These are phyloP conservation scores for Wickerhamomyces mucosus DNA, from an alignment of 805 yeast genomes.

Conservation along the genomic window DNA sequence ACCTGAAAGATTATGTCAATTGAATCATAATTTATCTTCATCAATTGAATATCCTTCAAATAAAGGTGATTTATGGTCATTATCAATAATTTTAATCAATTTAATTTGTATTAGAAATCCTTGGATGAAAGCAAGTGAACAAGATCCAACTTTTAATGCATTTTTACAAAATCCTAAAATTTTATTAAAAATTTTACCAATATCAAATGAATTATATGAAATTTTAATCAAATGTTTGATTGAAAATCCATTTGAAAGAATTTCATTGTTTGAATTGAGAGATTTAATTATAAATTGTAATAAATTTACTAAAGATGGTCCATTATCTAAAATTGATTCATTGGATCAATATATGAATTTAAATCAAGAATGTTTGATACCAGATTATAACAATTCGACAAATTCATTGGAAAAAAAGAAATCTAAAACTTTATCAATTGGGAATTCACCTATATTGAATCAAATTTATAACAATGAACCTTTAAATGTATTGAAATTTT, in stretches of 20 bases:
- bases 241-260: constrained; percentile 26
- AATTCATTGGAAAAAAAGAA: constrained; percentile 2
- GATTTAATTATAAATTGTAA: constrained; percentile 10
- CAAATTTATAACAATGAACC: constrained; percentile 3
- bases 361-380: constrained; percentile 7
- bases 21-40: constrained; percentile 17
- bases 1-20: constrained; percentile 59
- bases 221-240: constrained; percentile 31
- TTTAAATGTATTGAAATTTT: background rate
- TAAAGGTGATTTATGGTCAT: constrained; percentile 82
- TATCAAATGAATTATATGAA: constrained; percentile 50
- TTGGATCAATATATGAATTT: constrained; percentile 2
- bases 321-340: constrained; percentile 11
- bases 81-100: constrained; percentile 74
- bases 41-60: constrained; percentile 45
- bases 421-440: constrained; percentile 1
- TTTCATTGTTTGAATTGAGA: constrained; percentile 14
- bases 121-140: constrained; percentile 71
- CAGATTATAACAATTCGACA: constrained; percentile 1
- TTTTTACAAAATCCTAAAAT: constrained; percentile 48
- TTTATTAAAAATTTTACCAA: constrained; percentile 60
- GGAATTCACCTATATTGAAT: background rate
- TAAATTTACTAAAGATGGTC: constrained; percentile 14
- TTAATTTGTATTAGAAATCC: constrained; percentile 80
- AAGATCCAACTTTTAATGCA: constrained; percentile 56